Evolutionary conservation across 2,329 filamentous ascomycete species (phyloP), one percentile per base, ranked within the genome.

Genomic region (Paracorniculantispora psalliotae): DNA sequence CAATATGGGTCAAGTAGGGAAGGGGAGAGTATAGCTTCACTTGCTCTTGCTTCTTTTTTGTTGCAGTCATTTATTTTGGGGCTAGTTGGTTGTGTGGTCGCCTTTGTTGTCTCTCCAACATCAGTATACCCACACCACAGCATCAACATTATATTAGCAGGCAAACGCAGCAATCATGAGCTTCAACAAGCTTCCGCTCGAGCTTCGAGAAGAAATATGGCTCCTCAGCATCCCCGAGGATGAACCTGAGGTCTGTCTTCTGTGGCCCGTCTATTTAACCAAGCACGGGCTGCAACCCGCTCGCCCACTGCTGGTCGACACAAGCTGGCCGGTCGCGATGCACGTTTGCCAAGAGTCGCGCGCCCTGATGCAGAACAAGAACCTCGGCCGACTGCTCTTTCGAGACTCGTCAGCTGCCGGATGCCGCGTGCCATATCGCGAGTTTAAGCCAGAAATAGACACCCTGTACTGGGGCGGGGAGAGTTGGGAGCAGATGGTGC

Each of bases 331-430:
- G 23, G 37, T 26, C 50, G 50, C 50, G 19, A 17, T 53, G 50
- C 50, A 53, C 50, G 33, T 41, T 2, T 53, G 50, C 37, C 50
- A 19, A n/a, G 50, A 53, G 37, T 53, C 50, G 33, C 50, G 50
- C 21, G 50, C 21, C 23, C 4, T 28, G 19, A 7, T 28, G n/a
- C 50, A 17, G 3, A n/a, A 10, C 50, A 4, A 39, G 19, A 17
- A 9, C 4, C 47, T 30, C 26, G 39, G 49, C 26, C 30, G 49
- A 4, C 30, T 53, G 12, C 50, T 17, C 30, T 26, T 53, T 7
- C 50, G 50, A 19, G 1, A n/a, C 7, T 53, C 50, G 10, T 5
- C 30, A 12, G 50, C 35, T 15, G 50, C 33, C 2, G 25, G 28
- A 1, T 53, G 50, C 25, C 37, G n/a, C 33, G 50, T 53, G 23